Percentiles rank a stretch among this genome's conserved stretches.
These are phyloP conservation scores for Calonectria leucothoes DNA, from an alignment of 2,329 filamentous ascomycete species.

Conservation along the genomic window DNA sequence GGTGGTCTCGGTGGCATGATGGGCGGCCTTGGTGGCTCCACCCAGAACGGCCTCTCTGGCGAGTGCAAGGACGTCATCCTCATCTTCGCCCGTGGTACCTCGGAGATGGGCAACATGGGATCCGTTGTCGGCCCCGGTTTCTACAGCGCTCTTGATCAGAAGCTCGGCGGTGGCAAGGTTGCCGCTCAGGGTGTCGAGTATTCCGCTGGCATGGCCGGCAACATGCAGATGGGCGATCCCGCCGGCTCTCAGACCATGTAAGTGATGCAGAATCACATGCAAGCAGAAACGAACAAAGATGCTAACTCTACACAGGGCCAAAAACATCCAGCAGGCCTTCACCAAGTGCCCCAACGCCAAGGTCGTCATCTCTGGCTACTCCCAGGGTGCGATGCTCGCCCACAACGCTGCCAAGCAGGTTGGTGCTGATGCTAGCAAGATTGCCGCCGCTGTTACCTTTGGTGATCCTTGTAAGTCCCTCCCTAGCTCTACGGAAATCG, in stretches of 20 bases:
- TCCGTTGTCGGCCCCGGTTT: not conserved
- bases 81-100: slow-evolving; percentile 17
- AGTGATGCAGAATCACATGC: not conserved
- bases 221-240: slow-evolving; percentile 7
- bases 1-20: not conserved
- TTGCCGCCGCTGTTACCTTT: slow-evolving; percentile 7
- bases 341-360: slow-evolving; percentile 11
- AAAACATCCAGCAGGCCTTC: not conserved
- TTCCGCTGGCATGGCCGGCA: slow-evolving; percentile 7
- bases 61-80: slow-evolving; percentile 11
- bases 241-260: slow-evolving; percentile 9
- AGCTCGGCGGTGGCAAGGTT: not conserved
- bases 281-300: not conserved
- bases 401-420: slow-evolving; percentile 4
- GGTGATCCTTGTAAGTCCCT: slow-evolving; percentile 10
- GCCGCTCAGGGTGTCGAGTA: slow-evolving; percentile 15
- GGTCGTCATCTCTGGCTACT: slow-evolving; percentile 20
- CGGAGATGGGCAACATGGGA: slow-evolving; percentile 15
- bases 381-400: slow-evolving; percentile 14
- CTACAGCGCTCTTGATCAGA: not conserved
- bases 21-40: not conserved
- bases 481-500: not conserved
- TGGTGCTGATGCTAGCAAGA: not conserved
- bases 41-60: not conserved
- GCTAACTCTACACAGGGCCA: not conserved